Percentiles rank a stretch among this genome's conserved stretches.
Conservation (phyloP, 1,284 basidiomycete genomes). For the Microbotryomycetes sp. region DNA sequence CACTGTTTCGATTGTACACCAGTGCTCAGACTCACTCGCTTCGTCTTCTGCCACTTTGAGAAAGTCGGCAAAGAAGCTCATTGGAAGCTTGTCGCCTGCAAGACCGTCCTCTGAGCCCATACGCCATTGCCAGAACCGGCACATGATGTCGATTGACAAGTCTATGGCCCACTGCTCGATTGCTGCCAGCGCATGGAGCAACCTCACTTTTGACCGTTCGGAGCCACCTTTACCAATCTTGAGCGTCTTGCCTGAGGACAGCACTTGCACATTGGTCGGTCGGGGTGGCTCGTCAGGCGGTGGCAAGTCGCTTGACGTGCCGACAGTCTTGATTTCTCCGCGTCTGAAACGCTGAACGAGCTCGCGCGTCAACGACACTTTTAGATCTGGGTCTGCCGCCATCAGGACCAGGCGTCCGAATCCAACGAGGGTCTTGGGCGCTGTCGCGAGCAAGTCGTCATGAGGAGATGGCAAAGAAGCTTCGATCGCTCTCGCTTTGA, state of each 20-base stretch:
- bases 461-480: constrained; percentile 3
- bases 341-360: constrained; percentile 60
- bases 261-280: constrained; percentile 49
- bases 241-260: constrained; percentile 57
- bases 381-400: constrained; percentile 40
- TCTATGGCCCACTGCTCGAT: constrained; percentile 78
- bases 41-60: constrained; percentile 64
- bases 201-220: constrained; percentile 59
- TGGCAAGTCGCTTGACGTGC: constrained; percentile 49
- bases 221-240: constrained; percentile 51
- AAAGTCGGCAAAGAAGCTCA: constrained; percentile 40
- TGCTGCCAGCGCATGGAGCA: constrained; percentile 76
- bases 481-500: no score
- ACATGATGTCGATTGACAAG: constrained; percentile 38
- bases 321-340: constrained; percentile 59
- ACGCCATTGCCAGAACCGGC: constrained; percentile 18
- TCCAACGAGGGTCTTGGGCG: constrained; percentile 39
- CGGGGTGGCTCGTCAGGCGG: constrained; percentile 66
- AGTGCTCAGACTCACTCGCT: constrained; percentile 44
- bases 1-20: no score
- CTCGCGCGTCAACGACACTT: constrained; percentile 41
- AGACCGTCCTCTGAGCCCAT: constrained; percentile 8
- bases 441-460: constrained; percentile 14
- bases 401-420: constrained; percentile 43
- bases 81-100: constrained; percentile 29